These are phyloP conservation scores for Pseudogymnoascus sp. DNA, from an alignment of 2,329 filamentous ascomycete genomes.

Conservation along the genomic window DNA sequence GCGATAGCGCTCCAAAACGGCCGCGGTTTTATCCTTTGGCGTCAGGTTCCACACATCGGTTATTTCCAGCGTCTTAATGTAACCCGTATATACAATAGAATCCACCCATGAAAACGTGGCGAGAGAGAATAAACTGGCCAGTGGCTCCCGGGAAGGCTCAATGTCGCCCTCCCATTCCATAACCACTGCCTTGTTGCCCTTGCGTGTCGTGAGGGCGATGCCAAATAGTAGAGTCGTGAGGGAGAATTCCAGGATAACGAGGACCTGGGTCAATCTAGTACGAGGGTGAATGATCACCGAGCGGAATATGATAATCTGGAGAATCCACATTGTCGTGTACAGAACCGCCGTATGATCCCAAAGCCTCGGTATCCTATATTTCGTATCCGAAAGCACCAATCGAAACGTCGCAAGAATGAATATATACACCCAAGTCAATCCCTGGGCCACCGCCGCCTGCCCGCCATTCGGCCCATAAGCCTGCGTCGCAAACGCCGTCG, in stretches of 20 bases:
- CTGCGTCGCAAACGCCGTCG: slow-evolving; percentile 54
- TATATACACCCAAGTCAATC: slow-evolving; percentile 76
- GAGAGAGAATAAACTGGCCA: slow-evolving; percentile 82
- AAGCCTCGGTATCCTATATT: slow-evolving; percentile 62
- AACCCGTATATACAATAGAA: slow-evolving; percentile 80
- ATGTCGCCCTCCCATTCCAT: slow-evolving; percentile 86
- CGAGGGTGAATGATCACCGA: slow-evolving; percentile 74
- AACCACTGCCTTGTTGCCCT: slow-evolving; percentile 83
- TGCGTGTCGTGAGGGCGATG: slow-evolving; percentile 75
- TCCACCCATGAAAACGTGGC: slow-evolving; percentile 90
- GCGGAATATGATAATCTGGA: slow-evolving; percentile 70
- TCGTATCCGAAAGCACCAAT: slow-evolving; percentile 58
- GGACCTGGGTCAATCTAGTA: slow-evolving; percentile 53
- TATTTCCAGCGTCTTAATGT: slow-evolving; percentile 76
- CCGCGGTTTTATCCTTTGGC: slow-evolving; percentile 78
- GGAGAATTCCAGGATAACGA: slow-evolving; percentile 68
- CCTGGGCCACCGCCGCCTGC: slow-evolving; percentile 56
- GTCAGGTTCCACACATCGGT: slow-evolving; percentile 86
- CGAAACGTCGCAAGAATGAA: slow-evolving; percentile 66
- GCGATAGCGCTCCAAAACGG: slow-evolving; percentile 74
- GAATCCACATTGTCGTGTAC: slow-evolving; percentile 77
- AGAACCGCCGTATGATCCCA: slow-evolving; percentile 92
- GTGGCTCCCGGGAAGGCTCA: slow-evolving; percentile 77
- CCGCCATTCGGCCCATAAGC: slow-evolving; percentile 53
- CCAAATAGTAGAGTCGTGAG: slow-evolving; percentile 67